Conservation (phyloP, 768 basidiomycete species). For the Ramaria sp. region DNA sequence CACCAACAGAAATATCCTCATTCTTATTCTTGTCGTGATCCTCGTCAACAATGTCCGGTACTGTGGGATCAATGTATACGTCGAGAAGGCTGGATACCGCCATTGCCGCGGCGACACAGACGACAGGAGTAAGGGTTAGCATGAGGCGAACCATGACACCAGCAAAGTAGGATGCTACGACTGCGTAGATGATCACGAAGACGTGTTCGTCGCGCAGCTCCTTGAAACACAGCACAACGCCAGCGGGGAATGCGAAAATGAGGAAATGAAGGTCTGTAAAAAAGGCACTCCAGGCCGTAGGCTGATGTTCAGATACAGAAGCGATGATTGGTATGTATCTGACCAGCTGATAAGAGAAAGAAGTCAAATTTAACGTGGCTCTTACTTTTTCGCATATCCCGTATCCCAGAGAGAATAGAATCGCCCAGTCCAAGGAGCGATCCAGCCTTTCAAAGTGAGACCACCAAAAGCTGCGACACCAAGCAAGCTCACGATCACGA, state of each 20-base stretch:
- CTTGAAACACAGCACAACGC: conserved; percentile 89
- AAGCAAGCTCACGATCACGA: conserved; percentile 59
- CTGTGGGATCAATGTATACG: conserved; percentile 76
- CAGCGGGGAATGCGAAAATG: conserved; percentile 96
- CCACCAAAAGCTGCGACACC: conserved; percentile 65
- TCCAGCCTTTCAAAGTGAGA: conserved; percentile 88
- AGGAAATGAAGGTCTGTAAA: conserved; percentile 99
- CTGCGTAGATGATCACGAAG: conserved; percentile 96
- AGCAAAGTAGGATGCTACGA: conserved; percentile 95
- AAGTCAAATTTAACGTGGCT: conserved; percentile 9
- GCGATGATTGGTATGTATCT: conserved; percentile 97
- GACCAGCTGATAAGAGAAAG: background rate
- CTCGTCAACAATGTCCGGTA: conserved; percentile 36
- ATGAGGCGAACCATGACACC: conserved; percentile 99
- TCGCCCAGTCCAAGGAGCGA: conserved; percentile 99
- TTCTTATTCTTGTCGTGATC: conserved; percentile 17
- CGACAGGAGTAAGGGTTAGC: conserved; percentile 93
- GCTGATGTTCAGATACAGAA: conserved; percentile 98
- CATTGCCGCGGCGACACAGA: conserved; percentile 88
- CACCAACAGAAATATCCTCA: conserved; percentile 5
- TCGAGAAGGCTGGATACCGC: conserved; percentile 83
- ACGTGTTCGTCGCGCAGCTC: conserved; percentile 93
- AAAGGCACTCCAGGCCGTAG: conserved; percentile 99
- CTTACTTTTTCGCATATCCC: conserved; percentile 93
- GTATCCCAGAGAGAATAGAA: conserved; percentile 99